Percentiles rank a stretch among this genome's conserved stretches.
phyloP scores from a whole-genome alignment of 805 yeast genomes.

The Candida sakaeoensis region DNA sequence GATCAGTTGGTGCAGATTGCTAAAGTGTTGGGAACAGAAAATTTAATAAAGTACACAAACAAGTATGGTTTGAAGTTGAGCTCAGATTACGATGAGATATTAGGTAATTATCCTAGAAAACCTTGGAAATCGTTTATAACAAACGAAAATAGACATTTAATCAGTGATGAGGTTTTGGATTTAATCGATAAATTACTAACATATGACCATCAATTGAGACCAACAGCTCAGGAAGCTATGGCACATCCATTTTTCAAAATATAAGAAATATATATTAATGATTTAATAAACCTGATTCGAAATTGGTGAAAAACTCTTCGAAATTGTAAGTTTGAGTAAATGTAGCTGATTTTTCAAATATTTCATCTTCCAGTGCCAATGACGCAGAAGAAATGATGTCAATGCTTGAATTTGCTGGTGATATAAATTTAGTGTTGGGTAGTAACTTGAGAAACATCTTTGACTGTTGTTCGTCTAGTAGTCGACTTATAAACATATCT shows the following conservation, averaged over 20 bases:
- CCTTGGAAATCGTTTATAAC: constrained; percentile 85
- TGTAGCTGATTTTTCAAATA: constrained; percentile 19
- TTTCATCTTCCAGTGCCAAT: constrained; percentile 13
- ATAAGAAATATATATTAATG: constrained; percentile 1
- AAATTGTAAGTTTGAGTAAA: constrained; percentile 23
- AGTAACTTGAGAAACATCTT: constrained; percentile 14
- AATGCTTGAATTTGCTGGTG: constrained; percentile 17
- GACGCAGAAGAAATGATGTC: constrained; percentile 5
- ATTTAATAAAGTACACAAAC: constrained; percentile 59
- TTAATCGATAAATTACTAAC: constrained; percentile 74
- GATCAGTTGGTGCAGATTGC: constrained; percentile 91
- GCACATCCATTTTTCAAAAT: constrained; percentile 48
- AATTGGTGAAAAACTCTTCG: constrained; percentile 19
- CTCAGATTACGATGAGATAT: constrained; percentile 69
- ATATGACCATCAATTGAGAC: constrained; percentile 84
- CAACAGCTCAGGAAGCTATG: constrained; percentile 88
- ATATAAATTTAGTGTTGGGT: constrained; percentile 13
- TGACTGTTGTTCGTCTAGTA: not conserved
- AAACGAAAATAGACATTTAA: constrained; percentile 63
- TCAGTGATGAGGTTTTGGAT: constrained; percentile 67
- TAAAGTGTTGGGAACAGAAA: constrained; percentile 82
- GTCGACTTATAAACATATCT: constrained; percentile 10
- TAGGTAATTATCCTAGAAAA: constrained; percentile 66
- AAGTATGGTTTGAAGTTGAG: constrained; percentile 73
- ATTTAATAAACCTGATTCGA: constrained; percentile 20